A percentile compares a stretch with the other conserved stretches of the same genome.
Conservation (phyloP, 202 grass and related monocot species). For the Eragrostis tef region DNA sequence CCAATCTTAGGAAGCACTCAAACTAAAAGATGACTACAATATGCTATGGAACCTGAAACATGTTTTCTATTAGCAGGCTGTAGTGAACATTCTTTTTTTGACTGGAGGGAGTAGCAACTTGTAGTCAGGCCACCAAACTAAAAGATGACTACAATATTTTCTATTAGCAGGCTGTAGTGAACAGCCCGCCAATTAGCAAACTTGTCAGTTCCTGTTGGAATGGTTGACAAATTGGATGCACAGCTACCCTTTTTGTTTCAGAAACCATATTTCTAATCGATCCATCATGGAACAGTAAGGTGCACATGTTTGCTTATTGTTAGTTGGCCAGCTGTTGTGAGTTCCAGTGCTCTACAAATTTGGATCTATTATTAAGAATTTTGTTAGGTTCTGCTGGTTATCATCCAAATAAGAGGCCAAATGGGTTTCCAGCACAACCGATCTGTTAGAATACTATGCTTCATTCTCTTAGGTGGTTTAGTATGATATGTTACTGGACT, state of each 20-base stretch:
- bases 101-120: not conserved
- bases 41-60: constrained; percentile 13
- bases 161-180: no score
- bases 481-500: not conserved
- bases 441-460: not conserved
- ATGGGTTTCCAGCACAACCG: not conserved
- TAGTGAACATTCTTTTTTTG: constrained; percentile 3
- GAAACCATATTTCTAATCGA: no score
- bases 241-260: no score
- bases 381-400: not conserved
- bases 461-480: not conserved
- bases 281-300: no score
- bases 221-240: no score
- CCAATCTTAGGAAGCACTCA: not conserved
- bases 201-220: no score
- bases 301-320: no score
- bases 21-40: not conserved
- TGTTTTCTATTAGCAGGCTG: not conserved
- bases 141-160: constrained; percentile 6
- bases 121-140: not conserved
- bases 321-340: not conserved
- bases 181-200: no score
- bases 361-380: not conserved
- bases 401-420: not conserved
- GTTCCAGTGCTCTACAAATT: not conserved